Percentiles rank a stretch among this genome's conserved stretches.
phyloP scores from a whole-genome alignment of 768 basidiomycete genomes.

The Daedalea quercina region DNA sequence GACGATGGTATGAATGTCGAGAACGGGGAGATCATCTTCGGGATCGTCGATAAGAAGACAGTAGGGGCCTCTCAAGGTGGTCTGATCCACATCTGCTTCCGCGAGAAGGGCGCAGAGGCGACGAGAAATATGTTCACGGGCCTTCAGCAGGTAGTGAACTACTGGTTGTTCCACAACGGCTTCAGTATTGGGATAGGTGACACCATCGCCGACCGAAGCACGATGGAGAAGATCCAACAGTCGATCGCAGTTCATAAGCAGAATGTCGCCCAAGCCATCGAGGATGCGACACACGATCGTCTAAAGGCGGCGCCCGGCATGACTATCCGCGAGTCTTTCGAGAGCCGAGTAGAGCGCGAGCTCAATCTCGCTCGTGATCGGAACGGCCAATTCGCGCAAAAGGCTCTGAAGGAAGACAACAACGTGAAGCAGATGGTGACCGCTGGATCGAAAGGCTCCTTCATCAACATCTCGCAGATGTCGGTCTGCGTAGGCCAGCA shows the following conservation, averaged over 20 bases:
- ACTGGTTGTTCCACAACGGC: constrained; percentile 97
- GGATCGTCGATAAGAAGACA: constrained; percentile 98
- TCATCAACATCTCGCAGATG: constrained; percentile 99
- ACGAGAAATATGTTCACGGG: constrained; percentile 89
- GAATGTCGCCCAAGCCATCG: constrained; percentile 73
- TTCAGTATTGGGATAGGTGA: constrained; percentile 99
- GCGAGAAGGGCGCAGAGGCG: constrained; percentile 93
- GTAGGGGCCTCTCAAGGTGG: constrained; percentile 94
- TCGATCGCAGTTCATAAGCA: constrained; percentile 78
- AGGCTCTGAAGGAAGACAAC: constrained; percentile 97
- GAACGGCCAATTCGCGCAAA: constrained; percentile 95
- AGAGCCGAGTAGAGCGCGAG: constrained; percentile 84
- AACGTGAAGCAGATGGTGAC: constrained; percentile 99
- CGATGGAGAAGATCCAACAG: constrained; percentile 81
- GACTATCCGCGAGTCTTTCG: constrained; percentile 99
- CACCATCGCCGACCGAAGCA: constrained; percentile 87
- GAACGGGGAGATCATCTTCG: constrained; percentile 92
- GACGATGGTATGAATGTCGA: constrained; percentile 97
- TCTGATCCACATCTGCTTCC: constrained; percentile 93
- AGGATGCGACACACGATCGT: constrained; percentile 77
- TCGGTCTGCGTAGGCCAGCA: constrained; percentile 99
- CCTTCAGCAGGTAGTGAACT: constrained; percentile 93
- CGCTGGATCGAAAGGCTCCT: constrained; percentile 96
- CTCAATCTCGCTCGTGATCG: constrained; percentile 93
- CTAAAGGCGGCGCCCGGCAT: constrained; percentile 92